Evolutionary conservation across 148 eudicot species (phyloP).

Genomic region (Amaranthus cruentus): DNA sequence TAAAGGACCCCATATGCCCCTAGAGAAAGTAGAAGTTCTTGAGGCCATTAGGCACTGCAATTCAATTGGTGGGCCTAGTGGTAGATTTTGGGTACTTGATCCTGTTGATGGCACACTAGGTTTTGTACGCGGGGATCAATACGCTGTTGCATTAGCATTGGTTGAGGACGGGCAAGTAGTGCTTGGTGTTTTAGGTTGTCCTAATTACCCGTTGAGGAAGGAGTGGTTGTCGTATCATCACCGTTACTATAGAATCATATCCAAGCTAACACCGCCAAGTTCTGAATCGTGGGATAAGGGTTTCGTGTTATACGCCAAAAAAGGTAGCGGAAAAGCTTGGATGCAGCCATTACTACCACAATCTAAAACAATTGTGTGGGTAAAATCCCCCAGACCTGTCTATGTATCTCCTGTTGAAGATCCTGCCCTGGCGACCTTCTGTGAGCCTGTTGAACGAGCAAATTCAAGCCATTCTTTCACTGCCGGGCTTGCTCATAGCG

Average conservation of each 20-base stretch:
- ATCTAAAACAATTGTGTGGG: constrained; percentile 41
- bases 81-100: constrained; percentile 86
- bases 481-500: constrained; percentile 69
- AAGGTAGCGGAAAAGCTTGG: constrained; percentile 71
- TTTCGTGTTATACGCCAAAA: constrained; percentile 64
- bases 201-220: constrained; percentile 72
- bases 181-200: constrained; percentile 88
- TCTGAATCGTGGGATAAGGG: constrained; percentile 61
- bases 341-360: constrained; percentile 63
- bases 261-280: constrained; percentile 25
- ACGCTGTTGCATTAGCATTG: constrained; percentile 81
- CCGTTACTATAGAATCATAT: constrained; percentile 29
- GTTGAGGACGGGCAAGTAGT: constrained; percentile 67
- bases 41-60: constrained; percentile 74
- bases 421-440: constrained; percentile 76
- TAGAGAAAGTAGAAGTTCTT: constrained; percentile 47
- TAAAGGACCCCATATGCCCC: constrained; percentile 40
- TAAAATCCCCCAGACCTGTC: constrained; percentile 43
- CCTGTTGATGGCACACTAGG: constrained; percentile 95
- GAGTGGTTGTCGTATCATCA: constrained; percentile 54
- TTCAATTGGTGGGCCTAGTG: constrained; percentile 65
- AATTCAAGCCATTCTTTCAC: constrained; percentile 72
- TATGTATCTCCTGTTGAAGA: constrained; percentile 66
- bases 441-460: constrained; percentile 82
- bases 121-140: constrained; percentile 86